These are phyloP conservation scores for Incumbomyces delicatus DNA, from an alignment of 2,329 filamentous ascomycete species.

Conservation along the genomic window DNA sequence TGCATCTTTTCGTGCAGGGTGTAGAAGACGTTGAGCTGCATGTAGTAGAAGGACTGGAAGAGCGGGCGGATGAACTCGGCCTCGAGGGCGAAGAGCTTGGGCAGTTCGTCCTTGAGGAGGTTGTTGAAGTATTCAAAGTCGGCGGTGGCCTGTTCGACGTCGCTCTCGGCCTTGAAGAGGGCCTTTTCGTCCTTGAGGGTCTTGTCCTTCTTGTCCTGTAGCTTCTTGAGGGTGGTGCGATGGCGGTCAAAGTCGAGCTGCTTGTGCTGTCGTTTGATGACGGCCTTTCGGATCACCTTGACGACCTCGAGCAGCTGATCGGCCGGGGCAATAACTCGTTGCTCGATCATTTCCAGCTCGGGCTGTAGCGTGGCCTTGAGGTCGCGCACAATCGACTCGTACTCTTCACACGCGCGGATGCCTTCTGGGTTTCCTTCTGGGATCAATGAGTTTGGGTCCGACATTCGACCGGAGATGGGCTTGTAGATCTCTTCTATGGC, in stretches of 20 bases:
- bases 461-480: constrained; percentile 90
- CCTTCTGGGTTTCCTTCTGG: constrained; percentile 84
- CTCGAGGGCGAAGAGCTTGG: constrained; percentile 81
- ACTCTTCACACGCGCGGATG: constrained; percentile 91
- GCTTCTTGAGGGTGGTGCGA: constrained; percentile 72
- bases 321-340: constrained; percentile 78
- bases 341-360: constrained; percentile 96
- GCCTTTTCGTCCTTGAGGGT: constrained; percentile 94
- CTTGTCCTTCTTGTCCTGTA: constrained; percentile 97
- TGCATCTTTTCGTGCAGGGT: constrained; percentile 98
- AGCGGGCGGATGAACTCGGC: constrained; percentile 91
- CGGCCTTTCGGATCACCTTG: constrained; percentile 85
- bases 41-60: constrained; percentile 99
- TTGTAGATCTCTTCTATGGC: constrained; percentile 96
- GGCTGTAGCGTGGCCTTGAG: constrained; percentile 79
- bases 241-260: constrained; percentile 92
- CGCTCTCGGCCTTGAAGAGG: constrained; percentile 87
- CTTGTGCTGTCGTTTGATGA: constrained; percentile 89
- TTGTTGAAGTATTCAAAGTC: constrained; percentile 99
- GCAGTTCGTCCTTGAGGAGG: constrained; percentile 88
- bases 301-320: constrained; percentile 90
- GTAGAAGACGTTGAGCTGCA: constrained; percentile 99
- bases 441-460: constrained; percentile 75
- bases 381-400: constrained; percentile 81
- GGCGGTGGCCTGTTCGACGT: constrained; percentile 82